These are phyloP conservation scores for Coffea canephora DNA, from an alignment of 257 asterid genomes.

Conservation along the genomic window DNA sequence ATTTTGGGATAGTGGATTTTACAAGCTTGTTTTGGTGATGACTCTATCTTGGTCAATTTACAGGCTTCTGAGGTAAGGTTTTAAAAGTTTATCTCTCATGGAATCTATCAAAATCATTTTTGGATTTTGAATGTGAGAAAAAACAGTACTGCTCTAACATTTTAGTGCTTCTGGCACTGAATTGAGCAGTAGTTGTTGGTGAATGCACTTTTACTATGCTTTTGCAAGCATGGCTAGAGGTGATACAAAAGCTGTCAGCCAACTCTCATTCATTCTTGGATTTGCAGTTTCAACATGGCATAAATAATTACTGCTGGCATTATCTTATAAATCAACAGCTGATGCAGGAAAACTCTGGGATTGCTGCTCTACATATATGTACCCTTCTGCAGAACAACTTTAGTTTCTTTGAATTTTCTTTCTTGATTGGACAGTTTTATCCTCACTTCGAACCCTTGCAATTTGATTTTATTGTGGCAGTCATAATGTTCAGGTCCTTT, in stretches of 20 bases:
- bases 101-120: background rate
- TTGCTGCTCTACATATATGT: background rate
- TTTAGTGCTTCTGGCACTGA: background rate
- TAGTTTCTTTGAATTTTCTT: background rate
- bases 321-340: background rate
- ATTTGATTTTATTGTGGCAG: background rate
- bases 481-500: background rate
- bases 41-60: background rate
- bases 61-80: background rate
- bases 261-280: background rate
- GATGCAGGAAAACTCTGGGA: background rate
- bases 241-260: background rate
- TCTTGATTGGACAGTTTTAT: background rate
- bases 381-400: background rate
- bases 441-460: background rate
- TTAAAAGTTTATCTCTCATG: background rate
- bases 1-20: background rate
- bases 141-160: background rate
- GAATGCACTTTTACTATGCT: no score
- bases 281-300: background rate
- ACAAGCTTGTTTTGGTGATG: background rate
- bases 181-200: background rate
- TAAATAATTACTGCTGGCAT: background rate
- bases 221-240: background rate
- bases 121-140: background rate